Percentiles rank a stretch among this genome's conserved stretches.
Conservation (phyloP, 768 basidiomycete genomes). For the Mycena rebaudengoi region DNA sequence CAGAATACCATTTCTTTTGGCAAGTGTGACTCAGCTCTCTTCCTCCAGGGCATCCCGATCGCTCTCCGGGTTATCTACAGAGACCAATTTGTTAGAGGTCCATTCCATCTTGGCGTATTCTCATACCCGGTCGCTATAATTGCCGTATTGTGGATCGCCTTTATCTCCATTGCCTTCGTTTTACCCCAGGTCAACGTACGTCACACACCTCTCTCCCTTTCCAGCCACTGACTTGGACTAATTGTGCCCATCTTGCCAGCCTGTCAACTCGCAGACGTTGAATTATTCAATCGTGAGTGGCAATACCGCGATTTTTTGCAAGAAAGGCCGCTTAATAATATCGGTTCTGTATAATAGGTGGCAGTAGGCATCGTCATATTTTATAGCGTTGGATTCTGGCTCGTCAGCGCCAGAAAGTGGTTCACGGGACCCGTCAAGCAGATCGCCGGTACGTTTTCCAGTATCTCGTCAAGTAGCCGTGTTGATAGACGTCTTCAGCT, state of each 20-base stretch:
- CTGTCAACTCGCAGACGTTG: constrained; percentile 74
- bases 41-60: constrained; percentile 66
- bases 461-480: not conserved
- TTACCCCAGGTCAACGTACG: constrained; percentile 71
- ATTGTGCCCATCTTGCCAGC: constrained; percentile 44
- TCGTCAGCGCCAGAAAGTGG: constrained; percentile 75
- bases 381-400: constrained; percentile 76
- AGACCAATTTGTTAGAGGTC: constrained; percentile 67
- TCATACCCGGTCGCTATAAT: constrained; percentile 65
- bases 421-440: constrained; percentile 77
- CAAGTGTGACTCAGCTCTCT: not conserved
- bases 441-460: constrained; percentile 56
- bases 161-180: constrained; percentile 79
- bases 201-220: not conserved
- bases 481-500: constrained; percentile 43
- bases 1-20: not conserved
- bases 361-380: constrained; percentile 77
- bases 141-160: constrained; percentile 73
- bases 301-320: too few relatives aligned
- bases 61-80: constrained; percentile 70
- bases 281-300: constrained; percentile 69
- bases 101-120: constrained; percentile 74
- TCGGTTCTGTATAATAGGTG: constrained; percentile 33
- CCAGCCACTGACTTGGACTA: not conserved
- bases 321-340: not conserved